Evolutionary conservation across 495 filamentous ascomycete species (phyloP), one percentile per base, ranked within the genome.

Genomic region (Penicillium cataractarum): DNA sequence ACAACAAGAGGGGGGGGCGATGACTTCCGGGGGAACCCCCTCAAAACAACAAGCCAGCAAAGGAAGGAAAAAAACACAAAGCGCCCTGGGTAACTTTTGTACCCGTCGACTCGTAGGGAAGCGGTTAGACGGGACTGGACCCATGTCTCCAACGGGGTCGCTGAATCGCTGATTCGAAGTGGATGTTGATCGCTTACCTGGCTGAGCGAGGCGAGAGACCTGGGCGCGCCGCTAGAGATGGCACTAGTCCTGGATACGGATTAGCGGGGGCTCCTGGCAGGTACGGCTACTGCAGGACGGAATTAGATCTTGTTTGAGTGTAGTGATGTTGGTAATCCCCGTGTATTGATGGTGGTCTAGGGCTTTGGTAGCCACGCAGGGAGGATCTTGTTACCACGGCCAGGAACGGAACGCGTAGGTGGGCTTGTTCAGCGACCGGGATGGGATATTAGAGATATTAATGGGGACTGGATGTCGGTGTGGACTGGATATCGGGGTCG

Each of bases 351-450:
- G 19, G 32, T 55, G 22, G 53, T 15, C 31, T 10, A n/a, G 22
- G 22, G 27, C 40, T 49, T 4, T 13, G 59, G 17, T 40, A 44
- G 27, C 50, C 71, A 75, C 72, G 71, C 74, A 75, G 74, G 58
- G 4, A 21, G 37, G 24, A 22, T 48, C 32, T 62, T 46, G 21
- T 3, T 10, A 9, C 59, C 71, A 76, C 68, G 64, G 37, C 58
- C 66, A 75, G 42, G 42, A 46, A 24, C 42, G 19, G 19, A 22
- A 44, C 19, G 5, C 40, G 40, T 13, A 22, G 19, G 39, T 19
- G n/a, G 17, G 37, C 13, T 17, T 39, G 42, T n/a, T 29, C 29
- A 33, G 19, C 21, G 29, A 19, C 49, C 13, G 26, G 27, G 32
- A 10, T 5, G 6, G 6, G 6, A 1, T 9, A 7, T 1, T 33